Evolutionary conservation across 805 yeast species (phyloP), one percentile per base, ranked within the genome.

Genomic region (Scheffersomyces coipomensis): DNA sequence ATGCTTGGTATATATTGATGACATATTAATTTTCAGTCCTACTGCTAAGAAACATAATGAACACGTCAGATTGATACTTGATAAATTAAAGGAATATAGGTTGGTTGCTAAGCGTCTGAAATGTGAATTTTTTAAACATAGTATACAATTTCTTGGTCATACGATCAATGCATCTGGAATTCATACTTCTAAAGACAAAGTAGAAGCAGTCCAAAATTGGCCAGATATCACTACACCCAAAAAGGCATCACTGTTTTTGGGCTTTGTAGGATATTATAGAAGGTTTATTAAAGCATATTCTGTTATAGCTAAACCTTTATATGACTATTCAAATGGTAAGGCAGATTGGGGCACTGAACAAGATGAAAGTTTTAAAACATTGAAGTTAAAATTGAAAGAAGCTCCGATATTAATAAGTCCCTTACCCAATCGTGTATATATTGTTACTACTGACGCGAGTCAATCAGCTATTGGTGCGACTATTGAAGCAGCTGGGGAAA

Each of bases 1-100:
- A 19, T 37, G 35, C 2, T 27, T 47, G 13, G 55, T 48, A 2
- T 52, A 46, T 26, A 18, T 53, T 10, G 58, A 52, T 34, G 56
- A 53, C 23, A 46, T 51, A 22, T 17, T 53, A 8, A 36, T 53
- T 3, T 43, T 29, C 27, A 26, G 39, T 24, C 19, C 32, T 13
- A n/a, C 38, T 1, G 23, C 12, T 2, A 29, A 51, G 30, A 39
- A 46, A 12, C 55, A 51, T 29, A 34, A 23, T n/a, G 12, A 33
- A 33, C 29, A 33, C 17, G 12, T 38, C 3, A 16, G n/a, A 19
- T 11, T 13, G 19, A 22, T 37, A 12, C 23, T 30, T 13, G 33
- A 34, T 2, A 23, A 5, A 5, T 11, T 34, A 3, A 24, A 2
- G 8, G n/a, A 35, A 27, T 5, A 27, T 35, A 2, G 19, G 3